Percentiles rank a stretch among this genome's conserved stretches.
These are phyloP conservation scores for Scheffersomyces illinoinensis DNA, from an alignment of 1,139 yeast species.

Conservation along the genomic window DNA sequence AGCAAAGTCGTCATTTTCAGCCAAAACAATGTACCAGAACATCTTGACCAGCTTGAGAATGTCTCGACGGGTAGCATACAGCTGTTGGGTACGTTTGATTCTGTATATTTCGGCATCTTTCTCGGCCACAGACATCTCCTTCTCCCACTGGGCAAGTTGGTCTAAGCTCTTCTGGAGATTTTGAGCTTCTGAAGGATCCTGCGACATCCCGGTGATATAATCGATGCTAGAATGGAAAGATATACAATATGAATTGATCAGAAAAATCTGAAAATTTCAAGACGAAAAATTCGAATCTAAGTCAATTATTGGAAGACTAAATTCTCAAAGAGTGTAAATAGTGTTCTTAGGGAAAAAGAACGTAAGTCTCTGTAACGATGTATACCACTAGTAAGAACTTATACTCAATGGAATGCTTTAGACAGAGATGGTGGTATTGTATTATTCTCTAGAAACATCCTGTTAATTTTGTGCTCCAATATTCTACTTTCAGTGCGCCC, in stretches of 20 bases:
- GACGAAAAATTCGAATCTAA: not conserved
- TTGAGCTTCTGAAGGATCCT: not conserved
- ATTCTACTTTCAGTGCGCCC: not conserved
- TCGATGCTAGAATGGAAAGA: not conserved
- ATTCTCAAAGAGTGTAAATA: not conserved
- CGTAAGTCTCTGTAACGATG: not conserved
- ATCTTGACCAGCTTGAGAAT: conserved; percentile 53
- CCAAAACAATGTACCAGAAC: conserved; percentile 76
- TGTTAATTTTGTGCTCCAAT: not conserved
- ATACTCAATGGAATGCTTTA: not conserved
- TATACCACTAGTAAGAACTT: not conserved
- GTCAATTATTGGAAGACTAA: not conserved
- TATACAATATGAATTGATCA: not conserved
- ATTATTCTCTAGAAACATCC: not conserved
- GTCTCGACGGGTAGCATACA: conserved; percentile 51
- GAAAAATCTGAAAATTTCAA: not conserved
- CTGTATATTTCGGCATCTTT: conserved; percentile 53
- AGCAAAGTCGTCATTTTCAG: conserved; percentile 75
- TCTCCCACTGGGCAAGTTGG: conserved; percentile 56
- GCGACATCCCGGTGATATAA: not conserved
- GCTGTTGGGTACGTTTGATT: conserved; percentile 48
- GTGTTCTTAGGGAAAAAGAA: not conserved
- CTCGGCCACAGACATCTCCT: conserved; percentile 55
- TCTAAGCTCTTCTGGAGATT: conserved; percentile 14
- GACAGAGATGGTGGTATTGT: not conserved